Evolutionary conservation across 257 asterid species (phyloP).

Genomic region (Solanum ossicruentum): DNA sequence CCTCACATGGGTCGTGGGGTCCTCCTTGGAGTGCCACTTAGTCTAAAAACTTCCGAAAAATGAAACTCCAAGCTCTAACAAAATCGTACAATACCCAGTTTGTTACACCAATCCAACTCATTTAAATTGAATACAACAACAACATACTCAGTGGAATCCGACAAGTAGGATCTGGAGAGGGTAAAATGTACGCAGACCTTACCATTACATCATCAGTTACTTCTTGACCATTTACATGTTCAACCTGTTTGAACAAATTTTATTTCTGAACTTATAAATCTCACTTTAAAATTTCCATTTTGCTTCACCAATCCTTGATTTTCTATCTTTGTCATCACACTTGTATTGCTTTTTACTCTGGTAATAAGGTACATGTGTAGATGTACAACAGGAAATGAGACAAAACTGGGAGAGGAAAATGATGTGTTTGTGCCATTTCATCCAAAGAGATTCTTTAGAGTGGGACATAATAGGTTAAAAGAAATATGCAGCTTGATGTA

Average conservation of each 20-base stretch:
- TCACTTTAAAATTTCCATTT: not conserved
- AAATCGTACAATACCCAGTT: no score
- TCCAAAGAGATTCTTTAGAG: not conserved
- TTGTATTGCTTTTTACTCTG: not conserved
- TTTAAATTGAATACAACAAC: no score
- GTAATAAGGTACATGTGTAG: not conserved
- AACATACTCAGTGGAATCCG: no score
- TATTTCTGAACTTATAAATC: not conserved
- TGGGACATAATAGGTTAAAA: not conserved
- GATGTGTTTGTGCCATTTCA: not conserved
- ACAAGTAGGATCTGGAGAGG: no score
- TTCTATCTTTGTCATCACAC: not conserved
- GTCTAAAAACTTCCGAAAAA: no score
- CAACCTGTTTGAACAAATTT: not conserved
- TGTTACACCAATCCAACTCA: no score
- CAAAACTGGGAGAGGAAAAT: not conserved
- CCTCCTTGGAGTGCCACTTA: no score
- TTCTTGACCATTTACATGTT: not conserved
- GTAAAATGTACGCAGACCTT: no score
- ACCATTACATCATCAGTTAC: not conserved
- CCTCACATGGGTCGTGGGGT: no score
- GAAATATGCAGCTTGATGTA: not conserved
- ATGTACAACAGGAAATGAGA: not conserved
- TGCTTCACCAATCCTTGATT: not conserved
- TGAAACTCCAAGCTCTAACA: no score